phyloP scores from a whole-genome alignment of 352 stramenopile species.

The Phytophthora parvispora region DNA sequence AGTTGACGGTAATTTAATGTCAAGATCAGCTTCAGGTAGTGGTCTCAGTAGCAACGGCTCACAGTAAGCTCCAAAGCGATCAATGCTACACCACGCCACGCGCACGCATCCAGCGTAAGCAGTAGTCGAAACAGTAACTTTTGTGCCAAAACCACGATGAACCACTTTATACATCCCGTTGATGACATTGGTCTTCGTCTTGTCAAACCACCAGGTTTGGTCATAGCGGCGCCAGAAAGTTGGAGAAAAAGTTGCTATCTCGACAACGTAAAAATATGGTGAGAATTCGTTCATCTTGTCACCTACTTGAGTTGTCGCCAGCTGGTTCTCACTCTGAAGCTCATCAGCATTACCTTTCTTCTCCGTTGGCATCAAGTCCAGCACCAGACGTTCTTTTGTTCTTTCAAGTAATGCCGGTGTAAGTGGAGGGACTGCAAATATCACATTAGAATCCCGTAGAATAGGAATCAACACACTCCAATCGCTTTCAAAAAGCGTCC shows the following conservation, averaged over 20 bases:
- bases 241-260: conserved; percentile 69
- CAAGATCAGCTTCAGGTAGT: conserved; percentile 1
- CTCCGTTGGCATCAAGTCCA: conserved; percentile 15
- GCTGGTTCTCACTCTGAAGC: too few species aligned
- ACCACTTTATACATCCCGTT: conserved; percentile 72
- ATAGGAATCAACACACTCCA: conserved; percentile 31
- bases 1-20: not conserved
- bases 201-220: conserved; percentile 86
- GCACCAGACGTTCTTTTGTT: conserved; percentile 21
- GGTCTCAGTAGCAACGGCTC: conserved; percentile 66
- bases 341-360: not conserved
- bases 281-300: conserved; percentile 10
- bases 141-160: conserved; percentile 55
- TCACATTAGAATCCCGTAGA: conserved; percentile 6
- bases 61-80: conserved; percentile 55
- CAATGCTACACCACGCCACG: conserved; percentile 66
- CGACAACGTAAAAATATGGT: conserved; percentile 73
- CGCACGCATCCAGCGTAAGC: conserved; percentile 70
- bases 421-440: conserved; percentile 4
- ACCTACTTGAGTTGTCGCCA: too few species aligned
- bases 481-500: conserved; percentile 6
- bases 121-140: conserved; percentile 47
- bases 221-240: conserved; percentile 86
- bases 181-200: conserved; percentile 71
- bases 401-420: conserved; percentile 20